phyloP scores from a whole-genome alignment of 176 grass and related monocot genomes.

The Bonia amplexicaulis region DNA sequence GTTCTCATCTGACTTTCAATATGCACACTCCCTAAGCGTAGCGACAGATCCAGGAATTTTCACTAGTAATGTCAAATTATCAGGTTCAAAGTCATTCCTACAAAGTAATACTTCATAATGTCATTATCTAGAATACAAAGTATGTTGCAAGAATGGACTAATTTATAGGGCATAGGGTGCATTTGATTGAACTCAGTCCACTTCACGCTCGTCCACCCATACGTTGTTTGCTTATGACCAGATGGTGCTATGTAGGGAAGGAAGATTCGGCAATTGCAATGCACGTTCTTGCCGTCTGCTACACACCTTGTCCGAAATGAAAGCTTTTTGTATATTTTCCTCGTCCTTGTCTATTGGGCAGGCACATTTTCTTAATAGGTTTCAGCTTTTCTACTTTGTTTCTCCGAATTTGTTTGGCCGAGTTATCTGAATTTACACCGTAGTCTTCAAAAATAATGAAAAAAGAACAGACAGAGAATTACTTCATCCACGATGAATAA shows the following conservation, averaged over 20 bases:
- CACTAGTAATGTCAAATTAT: neutral
- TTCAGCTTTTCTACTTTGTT: neutral
- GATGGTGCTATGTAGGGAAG: neutral
- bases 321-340: neutral
- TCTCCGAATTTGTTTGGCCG: neutral
- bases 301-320: neutral
- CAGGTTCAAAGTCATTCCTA: neutral
- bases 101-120: neutral
- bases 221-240: neutral
- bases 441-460: no score
- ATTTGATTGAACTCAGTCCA: neutral
- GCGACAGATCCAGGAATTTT: neutral
- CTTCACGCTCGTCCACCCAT: neutral
- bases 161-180: neutral
- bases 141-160: neutral
- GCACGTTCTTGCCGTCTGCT: neutral
- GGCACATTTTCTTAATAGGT: neutral
- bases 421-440: neutral
- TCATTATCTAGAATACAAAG: neutral
- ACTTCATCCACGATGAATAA: no score
- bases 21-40: neutral
- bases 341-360: constrained; percentile 12
- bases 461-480: no score
- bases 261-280: neutral
- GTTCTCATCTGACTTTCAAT: neutral